phyloP scores from a whole-genome alignment of 768 basidiomycete genomes.

The Boletus rufocinnamomeus region DNA sequence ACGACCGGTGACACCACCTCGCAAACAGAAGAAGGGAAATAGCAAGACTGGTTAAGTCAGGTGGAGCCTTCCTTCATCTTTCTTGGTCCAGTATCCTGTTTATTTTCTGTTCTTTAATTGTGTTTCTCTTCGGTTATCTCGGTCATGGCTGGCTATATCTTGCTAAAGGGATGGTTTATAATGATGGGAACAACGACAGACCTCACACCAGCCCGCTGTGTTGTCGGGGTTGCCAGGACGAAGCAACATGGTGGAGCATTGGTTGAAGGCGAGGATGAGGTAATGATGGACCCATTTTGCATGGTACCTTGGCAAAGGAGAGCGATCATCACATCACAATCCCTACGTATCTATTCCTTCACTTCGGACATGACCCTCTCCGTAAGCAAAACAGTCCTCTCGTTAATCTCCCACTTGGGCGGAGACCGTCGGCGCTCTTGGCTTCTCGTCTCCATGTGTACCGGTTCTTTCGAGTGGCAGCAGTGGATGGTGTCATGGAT shows the following conservation, averaged over 20 bases:
- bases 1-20: conserved; percentile 90
- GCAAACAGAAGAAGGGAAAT: conserved; percentile 98
- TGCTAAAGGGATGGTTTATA: conserved; percentile 27
- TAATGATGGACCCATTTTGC: conserved; percentile 27
- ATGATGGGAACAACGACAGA: conserved; percentile 22
- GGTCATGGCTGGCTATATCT: conserved; percentile 30
- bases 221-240: conserved; percentile 13
- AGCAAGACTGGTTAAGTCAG: conserved; percentile 57
- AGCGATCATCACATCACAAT: conserved; percentile 24
- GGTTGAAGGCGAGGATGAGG: conserved; percentile 16
- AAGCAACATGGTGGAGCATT: conserved; percentile 18
- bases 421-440: conserved; percentile 13
- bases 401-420: conserved; percentile 15
- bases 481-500: conserved; percentile 7
- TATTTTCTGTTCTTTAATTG: conserved; percentile 33
- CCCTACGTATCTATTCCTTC: conserved; percentile 38
- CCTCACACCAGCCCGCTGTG: conserved; percentile 14
- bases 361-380: conserved; percentile 27
- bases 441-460: conserved; percentile 7
- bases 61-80: conserved; percentile 29
- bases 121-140: conserved; percentile 28
- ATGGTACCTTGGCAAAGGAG: conserved; percentile 26
- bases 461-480: background rate
- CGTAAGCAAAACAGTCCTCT: conserved; percentile 20
- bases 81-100: conserved; percentile 31